A percentile compares a stretch with the other conserved stretches of the same genome.
These are phyloP conservation scores for Blastocystis sp. DNA, from an alignment of 352 stramenopile species.

Conservation along the genomic window DNA sequence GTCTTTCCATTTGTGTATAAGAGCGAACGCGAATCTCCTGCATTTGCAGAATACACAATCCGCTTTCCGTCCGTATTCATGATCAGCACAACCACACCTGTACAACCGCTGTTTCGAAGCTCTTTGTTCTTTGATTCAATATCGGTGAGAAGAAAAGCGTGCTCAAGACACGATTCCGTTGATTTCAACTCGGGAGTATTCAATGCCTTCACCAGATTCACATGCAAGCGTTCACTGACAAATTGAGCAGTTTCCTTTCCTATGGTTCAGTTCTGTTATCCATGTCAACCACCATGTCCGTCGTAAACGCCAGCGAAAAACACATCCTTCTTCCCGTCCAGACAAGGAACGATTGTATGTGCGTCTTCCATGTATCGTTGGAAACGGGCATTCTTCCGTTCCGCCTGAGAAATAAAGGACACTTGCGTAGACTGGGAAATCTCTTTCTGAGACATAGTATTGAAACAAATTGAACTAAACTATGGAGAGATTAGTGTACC, in stretches of 20 bases:
- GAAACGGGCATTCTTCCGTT: constrained; percentile 43
- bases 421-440: constrained; percentile 7
- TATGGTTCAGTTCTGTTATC: neutral
- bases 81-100: constrained; percentile 12
- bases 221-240: constrained; percentile 8
- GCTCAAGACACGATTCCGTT: constrained; percentile 42
- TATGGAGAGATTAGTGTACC: neutral
- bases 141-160: constrained; percentile 47
- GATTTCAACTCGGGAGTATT: neutral
- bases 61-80: constrained; percentile 36
- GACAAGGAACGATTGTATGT: constrained; percentile 22
- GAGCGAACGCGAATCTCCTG: constrained; percentile 49
- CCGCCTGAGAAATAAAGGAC: constrained; percentile 29
- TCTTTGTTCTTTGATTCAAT: constrained; percentile 55
- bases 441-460: constrained; percentile 15
- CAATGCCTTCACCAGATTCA: constrained; percentile 34
- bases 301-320: constrained; percentile 53
- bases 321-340: neutral
- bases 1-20: constrained; percentile 22
- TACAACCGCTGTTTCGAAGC: constrained; percentile 34
- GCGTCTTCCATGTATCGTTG: constrained; percentile 54
- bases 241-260: constrained; percentile 41
- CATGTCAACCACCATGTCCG: constrained; percentile 42
- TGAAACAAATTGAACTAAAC: neutral
- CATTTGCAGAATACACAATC: constrained; percentile 51